Evolutionary conservation across 768 basidiomycete species (phyloP), one percentile per base, ranked within the genome.

Genomic region (Leccinum longicurvipes): DNA sequence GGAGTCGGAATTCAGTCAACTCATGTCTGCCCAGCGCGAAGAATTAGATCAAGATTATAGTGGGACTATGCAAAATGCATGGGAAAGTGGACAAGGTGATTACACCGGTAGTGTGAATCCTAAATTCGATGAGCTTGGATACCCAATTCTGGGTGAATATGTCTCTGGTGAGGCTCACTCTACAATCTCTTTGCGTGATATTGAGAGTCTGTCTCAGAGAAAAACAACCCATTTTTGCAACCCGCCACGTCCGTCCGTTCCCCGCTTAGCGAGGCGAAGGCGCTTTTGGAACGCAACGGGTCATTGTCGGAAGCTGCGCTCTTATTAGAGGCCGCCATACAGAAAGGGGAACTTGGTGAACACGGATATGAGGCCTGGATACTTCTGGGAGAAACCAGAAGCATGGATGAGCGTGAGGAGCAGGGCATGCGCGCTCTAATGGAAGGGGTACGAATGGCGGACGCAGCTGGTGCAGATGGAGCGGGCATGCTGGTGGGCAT

Each of bases 351-450:
- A 55, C 73, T 89, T 8, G 91, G 91, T 24, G 83, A 87, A 64
- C 87, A 85, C 24, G 85, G 91, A 49, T 91, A 86, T 50, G 95
- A 96, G 68, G 82, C 93, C 0, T 99, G 96, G 96, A 85, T 93
- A 51, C 76, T 96, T 19, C 76, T 98, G 2, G 96, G 96, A 10
- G 90, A 95, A 70, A 89, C 89, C 0, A 81, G 93, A 55, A 86
- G 85, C 62, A 88, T 93, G 91, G 91, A 93, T 60, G 91, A 93
- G 67, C 83, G 88, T 10, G 91, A 93, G 69, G 87, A 91, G 31
- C 79, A 82, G 17, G 91, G 87, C 12, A 87, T 95, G 81, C 81
- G 82, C 28, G 93, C 93, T 3, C 75, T 94, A 31, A 76, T 77
- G 49, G 83, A 92, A 68, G 89, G 91, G 44, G 85, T 89, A 6